Conservation (phyloP, 139 green algal species). For the Tetradesmus obliquus region DNA sequence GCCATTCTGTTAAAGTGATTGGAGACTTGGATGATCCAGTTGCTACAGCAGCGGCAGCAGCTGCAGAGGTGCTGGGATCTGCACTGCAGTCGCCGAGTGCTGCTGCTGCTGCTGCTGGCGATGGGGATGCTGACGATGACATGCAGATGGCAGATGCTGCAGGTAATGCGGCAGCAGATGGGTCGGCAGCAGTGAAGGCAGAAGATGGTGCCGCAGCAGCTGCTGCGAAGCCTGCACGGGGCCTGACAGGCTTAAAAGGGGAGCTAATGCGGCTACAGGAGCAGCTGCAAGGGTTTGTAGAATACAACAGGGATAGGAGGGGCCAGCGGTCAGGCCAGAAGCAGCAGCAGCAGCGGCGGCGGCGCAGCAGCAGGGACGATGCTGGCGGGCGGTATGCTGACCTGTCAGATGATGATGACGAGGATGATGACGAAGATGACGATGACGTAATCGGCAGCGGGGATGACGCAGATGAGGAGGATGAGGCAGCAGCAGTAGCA, state of each 20-base stretch:
- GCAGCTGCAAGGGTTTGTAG: background rate
- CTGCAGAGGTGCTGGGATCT: background rate
- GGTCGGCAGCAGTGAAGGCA: background rate
- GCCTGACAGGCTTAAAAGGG: slow-evolving; percentile 23
- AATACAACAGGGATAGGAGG: background rate
- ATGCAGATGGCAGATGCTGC: background rate
- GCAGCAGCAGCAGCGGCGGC: background rate
- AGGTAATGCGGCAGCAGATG: background rate
- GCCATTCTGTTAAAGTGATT: slow-evolving; percentile 3
- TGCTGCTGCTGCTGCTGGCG: background rate
- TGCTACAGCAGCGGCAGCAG: background rate
- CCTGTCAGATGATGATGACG: background rate
- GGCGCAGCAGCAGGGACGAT: background rate
- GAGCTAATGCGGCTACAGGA: slow-evolving; percentile 24
- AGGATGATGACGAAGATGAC: slow-evolving; percentile 22
- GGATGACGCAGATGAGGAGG: background rate
- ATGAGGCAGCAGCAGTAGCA: background rate
- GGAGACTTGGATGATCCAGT: background rate
- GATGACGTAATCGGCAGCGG: background rate
- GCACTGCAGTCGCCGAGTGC: background rate
- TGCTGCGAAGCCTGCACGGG: background rate
- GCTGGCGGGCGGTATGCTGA: background rate
- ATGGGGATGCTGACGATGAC: background rate
- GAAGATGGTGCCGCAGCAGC: background rate
- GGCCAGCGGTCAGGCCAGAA: background rate